phyloP scores from a whole-genome alignment of 1,284 basidiomycete genomes.

The Apiotrichum akiyoshidainum region DNA sequence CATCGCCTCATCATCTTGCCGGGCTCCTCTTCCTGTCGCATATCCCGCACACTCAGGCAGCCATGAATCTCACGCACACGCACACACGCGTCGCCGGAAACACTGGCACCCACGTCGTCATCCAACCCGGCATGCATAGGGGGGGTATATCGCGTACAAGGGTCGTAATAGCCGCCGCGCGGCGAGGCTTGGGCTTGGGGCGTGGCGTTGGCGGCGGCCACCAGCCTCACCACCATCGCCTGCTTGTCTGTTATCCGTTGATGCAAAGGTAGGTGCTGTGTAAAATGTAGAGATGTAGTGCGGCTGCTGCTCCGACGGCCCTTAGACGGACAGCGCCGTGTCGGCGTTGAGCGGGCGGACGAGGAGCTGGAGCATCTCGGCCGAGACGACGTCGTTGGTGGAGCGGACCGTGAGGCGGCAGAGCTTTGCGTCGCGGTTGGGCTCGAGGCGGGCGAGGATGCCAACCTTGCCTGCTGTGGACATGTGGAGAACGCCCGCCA shows the following conservation, averaged over 20 bases:
- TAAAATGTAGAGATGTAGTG: not conserved
- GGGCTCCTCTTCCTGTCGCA: too few relatives aligned
- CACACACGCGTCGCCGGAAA: not conserved
- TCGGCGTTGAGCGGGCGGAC: constrained; percentile 46
- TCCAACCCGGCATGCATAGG: constrained; percentile 4
- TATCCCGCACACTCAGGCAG: too few relatives aligned
- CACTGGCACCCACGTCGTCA: not conserved
- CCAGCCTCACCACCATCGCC: not conserved
- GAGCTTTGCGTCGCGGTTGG: constrained; percentile 89
- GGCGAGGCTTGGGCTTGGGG: too few relatives aligned
- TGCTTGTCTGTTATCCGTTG: too few relatives aligned
- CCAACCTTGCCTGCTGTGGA: constrained; percentile 86
- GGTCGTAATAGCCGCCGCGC: not conserved
- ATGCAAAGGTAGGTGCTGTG: too few relatives aligned
- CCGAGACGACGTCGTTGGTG: constrained; percentile 87
- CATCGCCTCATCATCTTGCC: too few relatives aligned
- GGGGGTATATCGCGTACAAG: constrained; percentile 5
- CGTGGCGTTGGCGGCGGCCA: not conserved
- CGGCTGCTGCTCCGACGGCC: not conserved
- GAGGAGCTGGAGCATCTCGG: constrained; percentile 64
- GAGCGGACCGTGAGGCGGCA: constrained; percentile 92
- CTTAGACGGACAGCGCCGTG: constrained; percentile 19
- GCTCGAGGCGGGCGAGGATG: constrained; percentile 86
- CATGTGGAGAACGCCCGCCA: constrained; percentile 88
- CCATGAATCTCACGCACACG: too few relatives aligned